Evolutionary conservation across 2,329 filamentous ascomycete genomes (phyloP).

Genomic region (Aspergillus sp.): DNA sequence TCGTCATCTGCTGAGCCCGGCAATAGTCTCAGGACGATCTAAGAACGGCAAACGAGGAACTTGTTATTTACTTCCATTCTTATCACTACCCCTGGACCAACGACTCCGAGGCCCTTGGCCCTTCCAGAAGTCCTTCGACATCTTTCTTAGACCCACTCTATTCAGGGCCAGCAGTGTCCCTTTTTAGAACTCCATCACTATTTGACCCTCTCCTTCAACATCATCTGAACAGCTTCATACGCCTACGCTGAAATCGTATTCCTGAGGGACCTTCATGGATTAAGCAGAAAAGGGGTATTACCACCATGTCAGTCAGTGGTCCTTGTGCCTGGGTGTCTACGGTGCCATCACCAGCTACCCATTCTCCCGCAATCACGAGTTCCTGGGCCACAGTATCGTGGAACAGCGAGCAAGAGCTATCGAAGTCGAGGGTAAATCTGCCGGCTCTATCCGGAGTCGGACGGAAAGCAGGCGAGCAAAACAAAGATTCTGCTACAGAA

Average conservation of each 20-base stretch:
- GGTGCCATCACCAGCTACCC: constrained; percentile 29
- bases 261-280: constrained; percentile 11
- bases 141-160: constrained; percentile 29
- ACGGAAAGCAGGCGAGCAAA: constrained; percentile 20
- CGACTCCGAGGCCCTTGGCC: constrained; percentile 22
- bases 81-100: constrained; percentile 23
- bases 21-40: constrained; percentile 1
- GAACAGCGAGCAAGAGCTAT: constrained; percentile 25
- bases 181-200: constrained; percentile 3
- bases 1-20: constrained; percentile 1
- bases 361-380: constrained; percentile 29
- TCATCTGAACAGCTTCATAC: background rate
- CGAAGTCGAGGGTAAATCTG: constrained; percentile 20
- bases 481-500: constrained; percentile 17
- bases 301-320: constrained; percentile 38
- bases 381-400: constrained; percentile 27
- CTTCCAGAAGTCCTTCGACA: constrained; percentile 25
- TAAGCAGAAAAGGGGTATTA: constrained; percentile 7
- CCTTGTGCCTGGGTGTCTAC: constrained; percentile 38
- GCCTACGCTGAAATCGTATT: background rate
- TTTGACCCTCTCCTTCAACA: background rate
- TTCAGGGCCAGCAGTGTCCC: constrained; percentile 18
- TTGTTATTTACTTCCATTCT: constrained; percentile 14
- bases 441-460: constrained; percentile 22
- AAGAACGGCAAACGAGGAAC: constrained; percentile 15